Evolutionary conservation across 2,329 filamentous ascomycete species (phyloP), one percentile per base, ranked within the genome.

Genomic region (Leptographium radiaticola): DNA sequence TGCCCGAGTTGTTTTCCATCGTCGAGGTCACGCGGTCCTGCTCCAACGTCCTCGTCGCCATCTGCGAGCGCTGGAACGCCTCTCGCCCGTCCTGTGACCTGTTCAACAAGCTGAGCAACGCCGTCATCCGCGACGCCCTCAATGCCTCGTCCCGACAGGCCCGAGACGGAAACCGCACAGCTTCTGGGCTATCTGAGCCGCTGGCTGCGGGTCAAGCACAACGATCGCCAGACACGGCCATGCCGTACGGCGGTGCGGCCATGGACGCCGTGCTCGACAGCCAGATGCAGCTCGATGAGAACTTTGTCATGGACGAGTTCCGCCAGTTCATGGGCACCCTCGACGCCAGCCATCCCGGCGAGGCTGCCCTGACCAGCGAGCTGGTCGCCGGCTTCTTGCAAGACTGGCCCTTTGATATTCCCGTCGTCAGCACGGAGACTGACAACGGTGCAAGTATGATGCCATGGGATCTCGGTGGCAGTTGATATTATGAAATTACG

Each of bases 11-110:
- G 6, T 31, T 59, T 4, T 49, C 54, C 9, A 55, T 59, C 1
- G 39, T 59, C n/a, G 55, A 53, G 7, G 55, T 56, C 20, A 52
- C 58, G 13, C 53, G 59, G 1, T 54, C 57, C n/a, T 60, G 59
- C 49, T 59, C 59, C 5, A 59, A 59, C 42, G 55, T 60, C 6
- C n/a, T 60, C 25, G 58, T 54, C 11, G 59, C 58, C 31, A 60
- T 60, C 13, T 57, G 57, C 39, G 59, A 59, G 47, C 51, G 59
- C n/a, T 60, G 59, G 58, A 55, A 57, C 36, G 58, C 52, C 20
- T 57, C 56, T 0, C 57, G 59, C 15, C 33, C 43, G 2, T 52
- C 51, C 1, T 47, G 51, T 16, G 51, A 52, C 4, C 43, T 52
- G 18, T 52, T 52, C 34, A 42, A 46, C 15, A 39, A 40, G 30